Conservation (phyloP, 805 yeast genomes). For the Wickerhamiella domercqiae region DNA sequence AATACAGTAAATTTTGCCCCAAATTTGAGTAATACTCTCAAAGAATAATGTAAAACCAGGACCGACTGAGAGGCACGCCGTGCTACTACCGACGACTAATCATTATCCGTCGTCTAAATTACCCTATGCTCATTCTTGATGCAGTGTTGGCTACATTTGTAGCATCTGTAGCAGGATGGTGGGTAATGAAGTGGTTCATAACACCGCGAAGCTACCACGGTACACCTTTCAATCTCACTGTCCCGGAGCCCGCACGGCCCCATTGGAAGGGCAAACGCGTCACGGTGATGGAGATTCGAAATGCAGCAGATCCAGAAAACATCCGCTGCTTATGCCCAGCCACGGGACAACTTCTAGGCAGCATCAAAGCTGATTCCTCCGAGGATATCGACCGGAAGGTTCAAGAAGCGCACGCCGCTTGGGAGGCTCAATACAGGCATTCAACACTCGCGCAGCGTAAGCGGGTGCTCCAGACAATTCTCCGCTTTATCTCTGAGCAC, state of each 20-base stretch:
- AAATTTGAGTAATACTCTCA: too few species aligned
- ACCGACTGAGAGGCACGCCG: too few species aligned
- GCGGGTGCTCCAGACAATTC: constrained; percentile 53
- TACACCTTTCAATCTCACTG: constrained; percentile 26
- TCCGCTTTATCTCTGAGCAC: constrained; percentile 56
- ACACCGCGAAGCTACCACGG: constrained; percentile 6
- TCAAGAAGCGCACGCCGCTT: constrained; percentile 30
- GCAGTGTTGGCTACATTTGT: neutral
- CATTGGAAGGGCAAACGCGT: constrained; percentile 86
- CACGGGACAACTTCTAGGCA: constrained; percentile 77
- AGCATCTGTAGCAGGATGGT: neutral
- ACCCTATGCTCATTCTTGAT: neutral
- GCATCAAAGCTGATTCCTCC: constrained; percentile 45
- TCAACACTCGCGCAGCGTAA: constrained; percentile 54
- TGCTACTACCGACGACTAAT: too few species aligned
- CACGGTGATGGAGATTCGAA: constrained; percentile 42
- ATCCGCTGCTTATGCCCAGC: constrained; percentile 92
- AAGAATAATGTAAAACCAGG: too few species aligned
- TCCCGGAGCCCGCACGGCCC: constrained; percentile 66
- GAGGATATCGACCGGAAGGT: constrained; percentile 60
- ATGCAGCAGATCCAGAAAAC: constrained; percentile 44
- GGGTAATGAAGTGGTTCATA: neutral
- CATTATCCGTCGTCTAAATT: neutral
- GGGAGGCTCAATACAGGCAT: constrained; percentile 37
- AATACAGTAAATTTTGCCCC: too few species aligned